phyloP scores from a whole-genome alignment of 768 basidiomycete genomes.

The Leccinum arenicola region DNA sequence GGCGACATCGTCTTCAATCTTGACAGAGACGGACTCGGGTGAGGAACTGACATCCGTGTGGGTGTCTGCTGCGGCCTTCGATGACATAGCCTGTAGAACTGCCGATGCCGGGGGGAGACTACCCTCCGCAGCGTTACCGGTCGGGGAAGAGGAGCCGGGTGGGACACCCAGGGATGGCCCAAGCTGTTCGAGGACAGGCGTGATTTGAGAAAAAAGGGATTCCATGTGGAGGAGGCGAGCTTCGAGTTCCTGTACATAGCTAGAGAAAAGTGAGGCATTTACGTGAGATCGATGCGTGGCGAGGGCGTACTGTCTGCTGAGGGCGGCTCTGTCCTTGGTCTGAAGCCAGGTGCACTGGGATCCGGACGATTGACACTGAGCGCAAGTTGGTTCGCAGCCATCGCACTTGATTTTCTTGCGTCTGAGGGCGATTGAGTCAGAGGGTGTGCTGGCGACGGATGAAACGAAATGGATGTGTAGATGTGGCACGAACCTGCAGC shows the following conservation, averaged over 20 bases:
- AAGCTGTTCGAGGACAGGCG: conserved; percentile 74
- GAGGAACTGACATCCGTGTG: conserved; percentile 33
- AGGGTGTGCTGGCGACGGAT: conserved; percentile 14
- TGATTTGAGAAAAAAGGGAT: conserved; percentile 76
- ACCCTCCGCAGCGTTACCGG: conserved; percentile 13
- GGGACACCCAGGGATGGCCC: conserved; percentile 52
- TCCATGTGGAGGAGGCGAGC: conserved; percentile 87
- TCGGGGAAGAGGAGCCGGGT: conserved; percentile 28
- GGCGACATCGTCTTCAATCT: conserved; percentile 66
- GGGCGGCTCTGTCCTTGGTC: conserved; percentile 86
- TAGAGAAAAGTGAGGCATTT: conserved; percentile 31
- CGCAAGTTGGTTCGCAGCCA: conserved; percentile 82
- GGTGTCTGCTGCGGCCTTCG: conserved; percentile 36
- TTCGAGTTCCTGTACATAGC: conserved; percentile 91
- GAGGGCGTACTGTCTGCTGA: conserved; percentile 78
- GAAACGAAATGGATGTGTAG: conserved; percentile 3
- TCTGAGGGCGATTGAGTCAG: conserved; percentile 38
- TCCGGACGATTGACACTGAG: conserved; percentile 71
- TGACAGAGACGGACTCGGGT: conserved; percentile 32
- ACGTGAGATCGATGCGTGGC: background rate
- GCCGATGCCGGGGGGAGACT: conserved; percentile 26
- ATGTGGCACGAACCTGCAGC: conserved; percentile 63
- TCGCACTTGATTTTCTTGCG: conserved; percentile 95
- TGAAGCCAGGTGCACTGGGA: conserved; percentile 87
- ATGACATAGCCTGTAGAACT: conserved; percentile 36